phyloP scores from a whole-genome alignment of 1,284 basidiomycete species.

The Afroboletus lepidellus region DNA sequence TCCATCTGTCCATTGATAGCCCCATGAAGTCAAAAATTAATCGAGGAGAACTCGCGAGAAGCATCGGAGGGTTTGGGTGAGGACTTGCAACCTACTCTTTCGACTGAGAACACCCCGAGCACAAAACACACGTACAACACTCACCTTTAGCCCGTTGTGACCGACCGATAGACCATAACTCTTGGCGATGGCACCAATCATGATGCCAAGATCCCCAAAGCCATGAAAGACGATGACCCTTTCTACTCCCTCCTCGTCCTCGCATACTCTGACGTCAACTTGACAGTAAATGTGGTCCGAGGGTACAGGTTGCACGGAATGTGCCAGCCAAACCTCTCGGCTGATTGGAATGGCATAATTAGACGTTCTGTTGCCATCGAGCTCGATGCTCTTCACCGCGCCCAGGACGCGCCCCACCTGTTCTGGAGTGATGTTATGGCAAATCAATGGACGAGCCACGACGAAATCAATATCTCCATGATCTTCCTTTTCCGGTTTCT shows the following conservation, averaged over 20 bases:
- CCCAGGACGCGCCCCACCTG: conserved; percentile 45
- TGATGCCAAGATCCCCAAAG: conserved; percentile 70
- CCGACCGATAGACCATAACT: conserved; percentile 51
- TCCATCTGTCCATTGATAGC: conserved; percentile 50
- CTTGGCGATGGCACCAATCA: conserved; percentile 53
- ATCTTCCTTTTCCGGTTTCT: conserved; percentile 61
- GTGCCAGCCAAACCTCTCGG: conserved; percentile 26
- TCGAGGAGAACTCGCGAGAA: conserved; percentile 44
- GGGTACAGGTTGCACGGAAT: conserved; percentile 16
- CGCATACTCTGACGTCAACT: conserved; percentile 63
- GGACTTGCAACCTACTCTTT: conserved; percentile 40
- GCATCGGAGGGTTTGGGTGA: conserved; percentile 39
- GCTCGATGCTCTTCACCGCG: conserved; percentile 46
- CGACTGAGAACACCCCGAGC: conserved; percentile 2
- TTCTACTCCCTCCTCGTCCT: conserved; percentile 47
- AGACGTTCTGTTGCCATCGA: conserved; percentile 53
- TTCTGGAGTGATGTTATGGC: conserved; percentile 36
- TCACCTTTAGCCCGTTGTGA: conserved; percentile 57
- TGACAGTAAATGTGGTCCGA: conserved; percentile 42
- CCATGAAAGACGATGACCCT: conserved; percentile 53
- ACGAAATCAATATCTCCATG: conserved; percentile 68
- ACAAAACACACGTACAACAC: conserved; percentile 3
- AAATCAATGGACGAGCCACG: conserved; percentile 43
- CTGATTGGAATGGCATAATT: conserved; percentile 56
- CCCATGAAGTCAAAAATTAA: conserved; percentile 56